Conservation (phyloP, 2,329 filamentous ascomycete genomes). For the Pseudofabraea citricarpa region DNA sequence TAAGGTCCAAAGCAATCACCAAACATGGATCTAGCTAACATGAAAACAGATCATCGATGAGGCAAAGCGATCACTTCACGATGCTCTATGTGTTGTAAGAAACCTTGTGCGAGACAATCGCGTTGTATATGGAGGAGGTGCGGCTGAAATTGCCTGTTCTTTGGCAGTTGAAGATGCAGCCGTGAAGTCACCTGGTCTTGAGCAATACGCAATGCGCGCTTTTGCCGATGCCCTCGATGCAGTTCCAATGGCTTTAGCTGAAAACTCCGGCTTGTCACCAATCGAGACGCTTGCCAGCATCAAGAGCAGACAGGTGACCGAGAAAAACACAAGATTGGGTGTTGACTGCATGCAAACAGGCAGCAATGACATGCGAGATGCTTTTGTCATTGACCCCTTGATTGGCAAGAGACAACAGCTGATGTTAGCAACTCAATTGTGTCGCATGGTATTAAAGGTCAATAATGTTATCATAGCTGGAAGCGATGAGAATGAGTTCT, state of each 20-base stretch:
- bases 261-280: conserved; percentile 94
- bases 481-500: conserved; percentile 83
- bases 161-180: conserved; percentile 93
- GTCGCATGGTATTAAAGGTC: conserved; percentile 95
- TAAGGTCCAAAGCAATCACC: conserved; percentile 35
- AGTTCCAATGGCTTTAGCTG: conserved; percentile 90
- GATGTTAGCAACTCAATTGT: conserved; percentile 92
- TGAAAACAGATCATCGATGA: conserved; percentile 85
- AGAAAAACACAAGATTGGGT: conserved; percentile 72
- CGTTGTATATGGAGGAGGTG: conserved; percentile 94
- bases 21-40: conserved; percentile 15
- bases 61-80: conserved; percentile 94
- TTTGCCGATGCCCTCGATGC: conserved; percentile 93
- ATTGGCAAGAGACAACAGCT: conserved; percentile 98
- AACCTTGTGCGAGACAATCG: conserved; percentile 96
- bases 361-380: conserved; percentile 94
- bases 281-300: conserved; percentile 93
- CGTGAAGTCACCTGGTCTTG: conserved; percentile 90
- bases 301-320: conserved; percentile 95
- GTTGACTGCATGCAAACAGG: conserved; percentile 98
- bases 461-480: conserved; percentile 95
- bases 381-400: conserved; percentile 96
- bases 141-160: conserved; percentile 95
- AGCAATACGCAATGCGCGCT: conserved; percentile 98
- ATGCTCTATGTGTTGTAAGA: conserved; percentile 94